These are phyloP conservation scores for Nyssa sinensis DNA, from an alignment of 148 eudicot genomes.

Conservation along the genomic window DNA sequence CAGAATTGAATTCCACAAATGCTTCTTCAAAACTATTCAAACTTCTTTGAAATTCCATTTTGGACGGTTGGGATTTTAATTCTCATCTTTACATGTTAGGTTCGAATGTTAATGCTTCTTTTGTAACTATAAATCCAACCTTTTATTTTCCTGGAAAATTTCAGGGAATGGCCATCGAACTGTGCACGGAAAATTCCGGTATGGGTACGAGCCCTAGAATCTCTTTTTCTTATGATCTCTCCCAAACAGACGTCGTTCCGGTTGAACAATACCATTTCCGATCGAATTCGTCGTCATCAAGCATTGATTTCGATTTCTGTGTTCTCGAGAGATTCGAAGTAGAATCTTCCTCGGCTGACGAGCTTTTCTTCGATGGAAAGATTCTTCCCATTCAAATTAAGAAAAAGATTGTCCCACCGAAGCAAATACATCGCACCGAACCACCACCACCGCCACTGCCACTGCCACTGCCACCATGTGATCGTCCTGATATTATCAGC, in stretches of 20 bases:
- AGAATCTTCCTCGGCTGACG: constrained; percentile 70
- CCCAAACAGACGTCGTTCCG: constrained; percentile 57
- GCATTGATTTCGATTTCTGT: constrained; percentile 70
- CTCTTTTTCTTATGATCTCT: constrained; percentile 82
- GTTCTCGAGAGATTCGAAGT: constrained; percentile 39
- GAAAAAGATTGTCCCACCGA: constrained; percentile 17
- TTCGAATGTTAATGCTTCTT: neutral
- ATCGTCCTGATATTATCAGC: too few relatives aligned
- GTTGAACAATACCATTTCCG: constrained; percentile 51
- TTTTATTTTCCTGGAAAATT: constrained; percentile 8
- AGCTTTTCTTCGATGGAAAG: constrained; percentile 71
- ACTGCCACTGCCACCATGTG: constrained; percentile 16
- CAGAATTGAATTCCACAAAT: too few relatives aligned
- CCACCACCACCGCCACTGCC: constrained; percentile 10
- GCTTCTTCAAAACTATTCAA: too few relatives aligned
- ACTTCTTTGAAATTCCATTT: too few relatives aligned
- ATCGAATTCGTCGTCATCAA: constrained; percentile 34
- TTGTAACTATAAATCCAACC: neutral
- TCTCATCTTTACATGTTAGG: constrained; percentile 4
- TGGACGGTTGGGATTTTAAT: constrained; percentile 10
- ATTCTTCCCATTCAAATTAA: constrained; percentile 60
- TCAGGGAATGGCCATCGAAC: constrained; percentile 62
- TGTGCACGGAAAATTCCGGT: constrained; percentile 48
- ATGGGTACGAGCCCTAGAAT: constrained; percentile 67
- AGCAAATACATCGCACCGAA: constrained; percentile 7